Conservation (phyloP, 805 yeast genomes). For the Teunomyces kruisii region DNA sequence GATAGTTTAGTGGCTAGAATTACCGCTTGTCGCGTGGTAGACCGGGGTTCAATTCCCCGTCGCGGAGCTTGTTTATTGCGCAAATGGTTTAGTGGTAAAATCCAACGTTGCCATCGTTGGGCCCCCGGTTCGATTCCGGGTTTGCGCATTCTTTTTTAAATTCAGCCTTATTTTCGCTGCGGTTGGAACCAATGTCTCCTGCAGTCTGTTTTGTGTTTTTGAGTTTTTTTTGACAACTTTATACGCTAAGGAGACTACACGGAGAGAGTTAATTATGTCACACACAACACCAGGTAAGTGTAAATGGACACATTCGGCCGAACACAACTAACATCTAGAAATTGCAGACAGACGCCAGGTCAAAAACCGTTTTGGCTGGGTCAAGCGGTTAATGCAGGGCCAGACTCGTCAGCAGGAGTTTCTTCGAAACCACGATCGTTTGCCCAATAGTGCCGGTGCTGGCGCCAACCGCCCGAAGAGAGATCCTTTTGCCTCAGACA, state of each 20-base stretch:
- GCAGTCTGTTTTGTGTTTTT: neutral
- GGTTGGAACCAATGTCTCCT: neutral
- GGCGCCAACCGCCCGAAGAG: neutral
- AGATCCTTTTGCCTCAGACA: neutral
- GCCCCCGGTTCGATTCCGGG: conserved; percentile 13
- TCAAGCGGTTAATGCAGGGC: conserved; percentile 40
- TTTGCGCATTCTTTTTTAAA: conserved; percentile 6
- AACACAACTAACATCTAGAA: neutral
- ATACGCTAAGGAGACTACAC: neutral
- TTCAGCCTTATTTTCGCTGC: too few species aligned
- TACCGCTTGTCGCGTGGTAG: conserved; percentile 18
- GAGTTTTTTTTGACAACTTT: neutral
- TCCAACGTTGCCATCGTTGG: conserved; percentile 12
- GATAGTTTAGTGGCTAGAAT: conserved; percentile 18
- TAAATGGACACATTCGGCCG: neutral
- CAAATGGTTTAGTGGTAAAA: conserved; percentile 11
- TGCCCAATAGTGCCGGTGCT: neutral
- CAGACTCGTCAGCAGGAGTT: conserved; percentile 20
- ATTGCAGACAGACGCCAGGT: conserved; percentile 27
- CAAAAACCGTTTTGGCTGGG: conserved; percentile 39
- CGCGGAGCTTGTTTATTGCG: conserved; percentile 13
- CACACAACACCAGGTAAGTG: neutral
- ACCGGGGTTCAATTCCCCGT: conserved; percentile 19
- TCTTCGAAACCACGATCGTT: conserved; percentile 8
- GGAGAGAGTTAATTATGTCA: neutral